These are phyloP conservation scores for Berkeleyomyces rouxiae DNA, from an alignment of 2,329 filamentous ascomycete species.

Conservation along the genomic window DNA sequence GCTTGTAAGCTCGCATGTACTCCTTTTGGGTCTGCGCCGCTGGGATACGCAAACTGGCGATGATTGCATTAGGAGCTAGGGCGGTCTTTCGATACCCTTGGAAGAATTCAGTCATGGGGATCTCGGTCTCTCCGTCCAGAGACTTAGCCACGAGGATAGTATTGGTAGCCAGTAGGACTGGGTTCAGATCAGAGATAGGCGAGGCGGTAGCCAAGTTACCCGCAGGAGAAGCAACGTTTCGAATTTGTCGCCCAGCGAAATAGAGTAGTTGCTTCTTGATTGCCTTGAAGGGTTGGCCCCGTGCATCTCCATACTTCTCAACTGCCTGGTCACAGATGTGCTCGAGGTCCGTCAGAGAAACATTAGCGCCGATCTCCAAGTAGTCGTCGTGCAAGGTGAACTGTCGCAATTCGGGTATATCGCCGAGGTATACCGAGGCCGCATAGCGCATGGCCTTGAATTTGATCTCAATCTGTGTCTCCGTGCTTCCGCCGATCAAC, in stretches of 20 bases:
- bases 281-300: conserved; percentile 69
- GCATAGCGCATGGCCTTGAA: conserved; percentile 91
- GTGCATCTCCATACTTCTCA: conserved; percentile 53
- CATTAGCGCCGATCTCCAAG: conserved; percentile 81
- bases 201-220: conserved; percentile 90
- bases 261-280: conserved; percentile 89
- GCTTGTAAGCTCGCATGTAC: conserved; percentile 81
- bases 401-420: conserved; percentile 75
- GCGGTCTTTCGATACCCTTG: conserved; percentile 79
- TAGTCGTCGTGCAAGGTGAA: conserved; percentile 65
- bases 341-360: conserved; percentile 82
- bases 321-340: conserved; percentile 65
- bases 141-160: conserved; percentile 70
- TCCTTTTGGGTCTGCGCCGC: conserved; percentile 59
- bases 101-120: conserved; percentile 86
- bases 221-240: conserved; percentile 92
- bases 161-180: conserved; percentile 77
- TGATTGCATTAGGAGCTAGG: conserved; percentile 63
- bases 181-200: conserved; percentile 91
- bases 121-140: conserved; percentile 52
- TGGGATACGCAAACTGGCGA: conserved; percentile 75
- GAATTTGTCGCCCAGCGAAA: conserved; percentile 87
- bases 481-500: conserved; percentile 87
- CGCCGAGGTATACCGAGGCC: conserved; percentile 79
- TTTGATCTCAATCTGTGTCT: conserved; percentile 96